Evolutionary conservation across 768 basidiomycete species (phyloP), one percentile per base, ranked within the genome.

Genomic region (Lentinus tigrinus): DNA sequence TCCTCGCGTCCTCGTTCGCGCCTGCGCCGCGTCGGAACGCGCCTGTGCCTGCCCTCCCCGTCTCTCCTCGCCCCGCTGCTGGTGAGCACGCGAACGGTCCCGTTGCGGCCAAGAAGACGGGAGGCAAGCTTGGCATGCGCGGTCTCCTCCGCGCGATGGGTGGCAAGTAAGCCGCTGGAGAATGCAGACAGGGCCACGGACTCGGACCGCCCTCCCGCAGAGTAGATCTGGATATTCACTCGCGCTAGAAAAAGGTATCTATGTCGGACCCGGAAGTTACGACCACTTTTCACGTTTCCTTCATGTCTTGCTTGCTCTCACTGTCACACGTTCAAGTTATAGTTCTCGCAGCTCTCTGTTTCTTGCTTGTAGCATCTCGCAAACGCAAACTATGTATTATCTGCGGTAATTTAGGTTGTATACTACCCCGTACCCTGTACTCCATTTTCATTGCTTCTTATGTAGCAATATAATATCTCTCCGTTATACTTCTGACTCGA

Each of bases 1-100:
- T 82, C 53, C 57, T 81, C 60, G 72, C 74, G 16, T 66, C 73
- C n/a, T 80, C 79, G 34, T 82, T 81, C 60, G 66, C 67, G n/a
- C 77, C 78, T 16, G 36, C 65, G 6, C 66, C 65, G 16, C 39
- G 39, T 3, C 6, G 14, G 9, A 40, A 40, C 3, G 39, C 39
- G 39, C 39, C 39, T 40, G 16, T 37, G 46, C 42, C 51, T 13
- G 19, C 34, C 36, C 40, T 31, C 11, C 13, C 27, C 42, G 58
- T 53, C 37, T 17, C 47, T 1, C 4, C 58, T 48, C 52, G 39
- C 53, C 13, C 27, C 44, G 19, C 56, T 47, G 31, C 31, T 24
- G 59, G 52, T 4, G 52, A 44, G 11, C 52, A 54, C 48, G 68
- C 58, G 26, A 57, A 61, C 34, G 46, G 52, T 46, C 60, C 57